phyloP scores from a whole-genome alignment of 495 filamentous ascomycete genomes.

The Pyronema omphalodes region DNA sequence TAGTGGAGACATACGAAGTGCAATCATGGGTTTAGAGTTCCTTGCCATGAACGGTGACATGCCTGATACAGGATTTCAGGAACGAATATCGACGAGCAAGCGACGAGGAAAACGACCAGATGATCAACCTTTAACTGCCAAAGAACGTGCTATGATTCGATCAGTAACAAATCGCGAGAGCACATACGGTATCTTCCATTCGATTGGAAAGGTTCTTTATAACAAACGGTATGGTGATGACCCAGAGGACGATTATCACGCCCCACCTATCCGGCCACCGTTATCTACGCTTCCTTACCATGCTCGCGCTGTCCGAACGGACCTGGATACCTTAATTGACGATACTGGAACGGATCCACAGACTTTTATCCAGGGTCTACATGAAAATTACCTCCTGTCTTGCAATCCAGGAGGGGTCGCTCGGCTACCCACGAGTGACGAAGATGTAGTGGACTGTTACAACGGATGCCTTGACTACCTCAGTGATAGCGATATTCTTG shows the following conservation, averaged over 20 bases:
- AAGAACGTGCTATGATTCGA: slow-evolving; percentile 49
- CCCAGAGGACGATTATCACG: slow-evolving; percentile 11
- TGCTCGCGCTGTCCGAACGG: slow-evolving; percentile 43
- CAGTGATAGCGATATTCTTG: slow-evolving; percentile 72
- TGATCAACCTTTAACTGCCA: slow-evolving; percentile 42
- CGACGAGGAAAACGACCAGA: slow-evolving; percentile 31
- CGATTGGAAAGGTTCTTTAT: slow-evolving; percentile 84
- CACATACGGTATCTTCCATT: slow-evolving; percentile 83
- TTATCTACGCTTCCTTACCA: slow-evolving; percentile 28
- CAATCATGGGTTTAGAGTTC: slow-evolving; percentile 76
- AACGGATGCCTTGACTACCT: slow-evolving; percentile 61
- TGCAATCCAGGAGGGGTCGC: slow-evolving; percentile 42
- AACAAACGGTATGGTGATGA: slow-evolving; percentile 45
- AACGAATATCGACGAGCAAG: not conserved
- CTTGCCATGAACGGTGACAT: slow-evolving; percentile 58
- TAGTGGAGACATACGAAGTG: slow-evolving; percentile 80
- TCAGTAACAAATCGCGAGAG: slow-evolving; percentile 68
- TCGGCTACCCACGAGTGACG: slow-evolving; percentile 28
- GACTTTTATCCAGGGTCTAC: slow-evolving; percentile 79
- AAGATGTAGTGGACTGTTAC: slow-evolving; percentile 47
- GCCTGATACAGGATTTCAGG: slow-evolving; percentile 28
- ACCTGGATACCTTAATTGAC: slow-evolving; percentile 57
- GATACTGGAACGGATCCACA: slow-evolving; percentile 76
- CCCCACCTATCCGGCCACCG: slow-evolving; percentile 29
- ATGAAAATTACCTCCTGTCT: slow-evolving; percentile 84